A percentile compares a stretch with the other conserved stretches of the same genome.
Evolutionary conservation across 352 stramenopile species (phyloP).

Genomic region (Globisporangium yorkense): DNA sequence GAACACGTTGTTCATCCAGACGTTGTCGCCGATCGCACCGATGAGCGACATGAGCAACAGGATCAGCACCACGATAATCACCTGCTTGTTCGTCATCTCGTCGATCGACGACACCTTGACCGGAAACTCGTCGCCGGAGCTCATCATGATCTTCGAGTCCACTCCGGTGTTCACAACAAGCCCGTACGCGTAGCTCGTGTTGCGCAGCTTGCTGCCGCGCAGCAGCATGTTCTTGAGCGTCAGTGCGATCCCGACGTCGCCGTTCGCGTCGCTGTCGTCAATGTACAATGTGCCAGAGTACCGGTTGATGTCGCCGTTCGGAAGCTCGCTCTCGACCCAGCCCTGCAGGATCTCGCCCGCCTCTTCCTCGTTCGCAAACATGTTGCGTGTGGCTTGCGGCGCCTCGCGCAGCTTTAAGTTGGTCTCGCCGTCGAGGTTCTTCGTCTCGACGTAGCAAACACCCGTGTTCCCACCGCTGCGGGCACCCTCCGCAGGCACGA

Average conservation of each 20-base stretch:
- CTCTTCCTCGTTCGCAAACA: constrained; percentile 67
- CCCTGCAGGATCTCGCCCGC: constrained; percentile 56
- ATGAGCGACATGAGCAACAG: constrained; percentile 64
- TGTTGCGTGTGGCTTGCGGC: constrained; percentile 39
- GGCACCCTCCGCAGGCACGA: constrained; percentile 54
- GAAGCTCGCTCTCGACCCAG: constrained; percentile 74
- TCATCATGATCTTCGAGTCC: constrained; percentile 92
- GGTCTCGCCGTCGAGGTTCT: constrained; percentile 85
- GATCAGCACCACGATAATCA: constrained; percentile 74
- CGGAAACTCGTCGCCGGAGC: constrained; percentile 72
- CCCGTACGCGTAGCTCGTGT: constrained; percentile 86
- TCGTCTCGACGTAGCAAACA: constrained; percentile 87
- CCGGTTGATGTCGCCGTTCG: constrained; percentile 76
- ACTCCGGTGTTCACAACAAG: constrained; percentile 92
- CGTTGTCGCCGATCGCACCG: constrained; percentile 52
- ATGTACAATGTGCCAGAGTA: constrained; percentile 73
- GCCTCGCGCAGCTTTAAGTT: constrained; percentile 84
- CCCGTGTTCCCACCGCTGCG: constrained; percentile 59
- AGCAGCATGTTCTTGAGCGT: constrained; percentile 89
- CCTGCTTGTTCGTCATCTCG: constrained; percentile 83
- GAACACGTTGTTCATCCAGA: constrained; percentile 38
- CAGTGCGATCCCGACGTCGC: constrained; percentile 46
- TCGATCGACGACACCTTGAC: constrained; percentile 83
- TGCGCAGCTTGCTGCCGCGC: constrained; percentile 85
- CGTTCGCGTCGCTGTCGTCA: constrained; percentile 38